A percentile compares a stretch with the other conserved stretches of the same genome.
Evolutionary conservation across 2,329 filamentous ascomycete genomes (phyloP).

Genomic region (Talaromyces verruculosus): DNA sequence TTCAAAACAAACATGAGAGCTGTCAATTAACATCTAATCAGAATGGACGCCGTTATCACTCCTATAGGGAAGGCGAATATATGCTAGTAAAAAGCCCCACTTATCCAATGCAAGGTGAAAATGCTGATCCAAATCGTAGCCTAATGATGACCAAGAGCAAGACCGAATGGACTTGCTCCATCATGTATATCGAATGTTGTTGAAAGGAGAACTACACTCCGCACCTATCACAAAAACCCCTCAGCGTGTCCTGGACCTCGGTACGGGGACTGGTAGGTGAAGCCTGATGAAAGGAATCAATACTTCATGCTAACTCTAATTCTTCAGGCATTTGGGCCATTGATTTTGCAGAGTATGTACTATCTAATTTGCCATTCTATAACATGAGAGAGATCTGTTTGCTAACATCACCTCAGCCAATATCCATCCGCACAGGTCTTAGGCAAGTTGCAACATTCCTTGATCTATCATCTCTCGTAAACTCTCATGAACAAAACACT

Average conservation of each 20-base stretch:
- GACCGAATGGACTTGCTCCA: conserved; percentile 38
- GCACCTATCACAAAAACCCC: conserved; percentile 31
- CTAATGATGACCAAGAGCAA: conserved; percentile 40
- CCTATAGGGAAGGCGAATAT: conserved; percentile 29
- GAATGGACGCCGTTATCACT: conserved; percentile 31
- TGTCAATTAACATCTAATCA: conserved; percentile 5
- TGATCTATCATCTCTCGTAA: not conserved
- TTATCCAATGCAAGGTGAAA: not conserved
- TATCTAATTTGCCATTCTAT: not conserved
- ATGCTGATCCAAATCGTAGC: conserved; percentile 23
- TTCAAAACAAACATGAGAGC: not conserved
- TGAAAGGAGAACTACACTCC: conserved; percentile 32
- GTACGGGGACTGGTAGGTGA: conserved; percentile 33
- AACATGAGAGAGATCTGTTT: not conserved
- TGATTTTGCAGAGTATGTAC: conserved; percentile 21
- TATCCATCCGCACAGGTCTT: conserved; percentile 27
- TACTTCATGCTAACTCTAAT: not conserved
- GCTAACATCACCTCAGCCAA: conserved; percentile 20
- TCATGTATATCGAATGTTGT: conserved; percentile 33
- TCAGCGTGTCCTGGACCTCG: conserved; percentile 38
- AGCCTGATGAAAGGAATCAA: not conserved
- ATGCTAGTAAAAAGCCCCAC: conserved; percentile 23
- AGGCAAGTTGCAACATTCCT: not conserved
- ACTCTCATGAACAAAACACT: not conserved
- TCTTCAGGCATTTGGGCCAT: conserved; percentile 20